Conservation (phyloP, 129 eudicot genomes). For the Flaveria robusta region DNA sequence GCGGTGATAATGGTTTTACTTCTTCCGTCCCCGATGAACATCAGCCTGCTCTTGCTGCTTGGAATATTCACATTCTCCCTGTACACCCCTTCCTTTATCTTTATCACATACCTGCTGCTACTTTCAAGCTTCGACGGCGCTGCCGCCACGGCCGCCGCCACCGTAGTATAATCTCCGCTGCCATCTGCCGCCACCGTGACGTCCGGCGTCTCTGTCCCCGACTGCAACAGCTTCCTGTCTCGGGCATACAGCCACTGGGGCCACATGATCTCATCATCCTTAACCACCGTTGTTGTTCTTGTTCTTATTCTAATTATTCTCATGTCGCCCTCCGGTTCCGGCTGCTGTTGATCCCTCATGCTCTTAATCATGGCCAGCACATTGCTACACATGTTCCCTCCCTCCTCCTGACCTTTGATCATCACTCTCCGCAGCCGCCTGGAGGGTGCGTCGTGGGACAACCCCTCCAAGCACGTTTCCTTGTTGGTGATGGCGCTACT, state of each 20-base stretch:
- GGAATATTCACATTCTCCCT: slow-evolving; percentile 16
- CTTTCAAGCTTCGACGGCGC: neutral
- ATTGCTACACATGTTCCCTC: slow-evolving; percentile 17
- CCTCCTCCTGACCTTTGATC: neutral
- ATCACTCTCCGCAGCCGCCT: neutral
- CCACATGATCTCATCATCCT: neutral
- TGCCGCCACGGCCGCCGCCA: slow-evolving; percentile 8
- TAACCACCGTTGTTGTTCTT: too few relatives aligned
- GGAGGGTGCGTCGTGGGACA: neutral
- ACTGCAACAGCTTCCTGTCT: slow-evolving; percentile 21
- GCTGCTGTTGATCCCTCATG: neutral
- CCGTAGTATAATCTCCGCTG: slow-evolving; percentile 1
- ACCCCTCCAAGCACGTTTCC: slow-evolving; percentile 20
- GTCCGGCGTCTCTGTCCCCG: slow-evolving; percentile 1
- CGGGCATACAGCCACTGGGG: slow-evolving; percentile 12
- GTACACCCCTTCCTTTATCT: slow-evolving; percentile 12
- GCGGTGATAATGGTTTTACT: neutral
- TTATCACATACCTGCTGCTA: slow-evolving; percentile 3
- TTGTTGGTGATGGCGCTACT: slow-evolving; percentile 17
- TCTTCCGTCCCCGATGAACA: slow-evolving; percentile 14
- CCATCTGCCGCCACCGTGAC: slow-evolving; percentile 7
- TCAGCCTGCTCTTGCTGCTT: slow-evolving; percentile 1
- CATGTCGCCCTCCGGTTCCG: neutral
- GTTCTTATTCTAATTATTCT: too few relatives aligned
- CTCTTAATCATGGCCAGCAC: slow-evolving; percentile 4